Conservation (phyloP, 2,329 filamentous ascomycete species). For the Talaromyces sp. region DNA sequence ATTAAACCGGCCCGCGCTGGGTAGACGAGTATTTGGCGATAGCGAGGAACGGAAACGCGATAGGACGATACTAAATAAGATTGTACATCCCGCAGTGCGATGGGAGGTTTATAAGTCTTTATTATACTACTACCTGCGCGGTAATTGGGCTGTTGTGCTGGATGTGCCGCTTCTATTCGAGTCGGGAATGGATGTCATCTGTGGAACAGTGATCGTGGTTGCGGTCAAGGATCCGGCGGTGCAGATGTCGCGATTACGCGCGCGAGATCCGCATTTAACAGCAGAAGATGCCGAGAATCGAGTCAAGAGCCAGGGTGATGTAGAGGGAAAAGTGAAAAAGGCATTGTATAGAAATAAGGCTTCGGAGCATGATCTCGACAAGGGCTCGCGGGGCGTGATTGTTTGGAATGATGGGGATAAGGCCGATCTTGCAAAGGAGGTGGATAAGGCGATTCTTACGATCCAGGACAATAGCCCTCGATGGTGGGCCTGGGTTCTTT, state of each 20-base stretch:
- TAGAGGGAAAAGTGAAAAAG: conserved; percentile 75
- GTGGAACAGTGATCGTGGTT: conserved; percentile 81
- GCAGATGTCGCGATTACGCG: conserved; percentile 76
- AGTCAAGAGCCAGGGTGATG: conserved; percentile 81
- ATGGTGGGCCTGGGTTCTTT: conserved; percentile 78
- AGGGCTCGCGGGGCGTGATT: conserved; percentile 65
- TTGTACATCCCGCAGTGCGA: conserved; percentile 89
- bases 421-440: conserved; percentile 64
- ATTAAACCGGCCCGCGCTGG: conserved; percentile 81
- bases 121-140: conserved; percentile 67
- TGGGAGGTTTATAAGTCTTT: conserved; percentile 75
- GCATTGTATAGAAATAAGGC: conserved; percentile 57
- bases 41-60: conserved; percentile 67
- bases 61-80: conserved; percentile 74
- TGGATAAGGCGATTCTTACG: conserved; percentile 63
- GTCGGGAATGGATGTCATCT: conserved; percentile 77
- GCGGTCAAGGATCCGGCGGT: conserved; percentile 74
- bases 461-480: conserved; percentile 63
- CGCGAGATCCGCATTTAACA: conserved; percentile 72
- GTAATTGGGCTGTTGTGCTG: conserved; percentile 83
- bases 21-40: conserved; percentile 80
- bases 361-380: conserved; percentile 29
- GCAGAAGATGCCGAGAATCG: conserved; percentile 85
- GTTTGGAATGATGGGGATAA: conserved; percentile 85
- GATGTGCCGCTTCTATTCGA: conserved; percentile 94